Base-by-base conservation (phyloP, 2,329 filamentous ascomycete genomes). In the Paramyrothecium roridum region DNA sequence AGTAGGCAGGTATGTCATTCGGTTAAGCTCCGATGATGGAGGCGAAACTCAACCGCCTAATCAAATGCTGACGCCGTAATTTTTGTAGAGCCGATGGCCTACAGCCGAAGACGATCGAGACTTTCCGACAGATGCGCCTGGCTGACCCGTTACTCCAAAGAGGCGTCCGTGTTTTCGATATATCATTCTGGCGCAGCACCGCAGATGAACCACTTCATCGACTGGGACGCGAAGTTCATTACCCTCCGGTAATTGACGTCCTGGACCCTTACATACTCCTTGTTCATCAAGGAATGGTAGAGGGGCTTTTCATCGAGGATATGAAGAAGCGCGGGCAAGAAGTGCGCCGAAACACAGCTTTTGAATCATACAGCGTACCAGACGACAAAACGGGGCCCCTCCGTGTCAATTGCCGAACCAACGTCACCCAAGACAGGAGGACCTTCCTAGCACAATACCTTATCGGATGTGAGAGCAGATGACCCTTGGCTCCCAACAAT, bases 61-160 rank as follows among this genome's bases (percentile, higher is more conserved):
- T 53, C 48, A 58, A 59, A 30, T 30, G 26, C 57, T 62, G 56
- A 66, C 62, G 23, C 52, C 50, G 49, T 10, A 21, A 20, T 6
- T 51, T 52, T 49, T 58, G 55, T 63, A 81, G 79, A 68, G 87
- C 87, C 58, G 89, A 91, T 68, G 88, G 88, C 45, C 75, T 91
- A 52, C 88, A 91, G 65, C 88, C 88, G 48, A 91, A 91, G 72
- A 88, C 87, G 1, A 89, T 92, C 63, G 88, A 91, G 73, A 91
- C 88, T 0, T 82, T 91, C 63, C 82, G 84, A 58, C 88, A 90
- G 71, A 84, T 91, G 76, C 79, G 87, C 34, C 73, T 91, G n/a
- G 86, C 84, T n/a, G 87, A 90, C 59, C 76, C 82, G 2, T 70
- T 91, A 30, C 70, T 91, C 46, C 82, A 83, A 59, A 81, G 85